A percentile compares a stretch with the other conserved stretches of the same genome.
Evolutionary conservation across 2,329 filamentous ascomycete species (phyloP).

Genomic region (Chaetomiaceae sp.): DNA sequence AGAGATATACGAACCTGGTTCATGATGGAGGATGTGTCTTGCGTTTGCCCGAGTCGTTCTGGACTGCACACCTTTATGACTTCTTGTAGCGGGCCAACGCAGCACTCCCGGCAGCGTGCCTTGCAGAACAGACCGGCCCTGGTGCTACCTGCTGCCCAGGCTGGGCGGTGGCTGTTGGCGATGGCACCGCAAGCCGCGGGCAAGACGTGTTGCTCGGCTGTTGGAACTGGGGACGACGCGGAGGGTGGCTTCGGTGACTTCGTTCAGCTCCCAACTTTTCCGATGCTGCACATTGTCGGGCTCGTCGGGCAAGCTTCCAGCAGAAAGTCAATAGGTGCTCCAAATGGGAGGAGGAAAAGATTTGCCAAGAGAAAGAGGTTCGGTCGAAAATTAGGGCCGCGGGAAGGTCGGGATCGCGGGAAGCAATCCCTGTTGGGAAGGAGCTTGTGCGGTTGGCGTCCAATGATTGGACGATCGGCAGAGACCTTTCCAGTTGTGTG

Average conservation of each 20-base stretch:
- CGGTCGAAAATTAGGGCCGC: constrained; percentile 4
- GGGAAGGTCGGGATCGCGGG: constrained; percentile 6
- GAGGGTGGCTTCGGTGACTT: background rate
- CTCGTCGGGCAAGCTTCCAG: background rate
- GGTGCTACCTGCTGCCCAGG: background rate
- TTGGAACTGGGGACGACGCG: background rate
- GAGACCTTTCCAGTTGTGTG: constrained; percentile 4
- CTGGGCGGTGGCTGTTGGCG: background rate
- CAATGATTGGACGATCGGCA: constrained; percentile 15
- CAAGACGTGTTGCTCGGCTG: background rate
- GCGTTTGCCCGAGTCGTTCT: too few relatives aligned
- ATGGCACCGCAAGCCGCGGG: background rate
- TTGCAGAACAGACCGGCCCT: constrained; percentile 7
- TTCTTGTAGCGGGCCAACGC: background rate
- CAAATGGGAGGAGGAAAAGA: background rate
- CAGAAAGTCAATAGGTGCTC: background rate
- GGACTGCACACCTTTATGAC: constrained; percentile 3
- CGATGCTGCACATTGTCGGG: constrained; percentile 1
- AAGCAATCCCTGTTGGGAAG: constrained; percentile 11
- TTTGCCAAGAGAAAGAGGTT: background rate
- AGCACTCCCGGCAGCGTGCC: constrained; percentile 8
- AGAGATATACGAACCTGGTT: constrained; percentile 6
- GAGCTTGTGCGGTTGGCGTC: constrained; percentile 13
- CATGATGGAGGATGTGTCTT: background rate
- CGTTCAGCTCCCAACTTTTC: background rate